These are phyloP conservation scores for Amanita thiersii DNA, from an alignment of 768 basidiomycete genomes.

Conservation along the genomic window DNA sequence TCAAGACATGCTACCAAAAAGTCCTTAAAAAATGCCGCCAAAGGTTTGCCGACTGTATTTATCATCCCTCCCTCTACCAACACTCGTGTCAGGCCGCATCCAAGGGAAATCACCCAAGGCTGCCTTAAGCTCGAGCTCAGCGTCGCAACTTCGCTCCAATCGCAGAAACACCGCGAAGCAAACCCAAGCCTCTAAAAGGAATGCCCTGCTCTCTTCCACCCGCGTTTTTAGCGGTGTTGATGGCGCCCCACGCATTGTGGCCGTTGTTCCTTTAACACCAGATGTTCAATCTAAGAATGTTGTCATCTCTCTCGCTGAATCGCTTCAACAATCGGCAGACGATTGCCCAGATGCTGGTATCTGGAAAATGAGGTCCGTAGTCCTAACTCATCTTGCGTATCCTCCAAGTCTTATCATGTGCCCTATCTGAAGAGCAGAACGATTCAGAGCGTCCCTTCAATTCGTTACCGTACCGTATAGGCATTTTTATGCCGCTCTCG, in stretches of 20 bases:
- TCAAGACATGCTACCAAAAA: conserved; percentile 86
- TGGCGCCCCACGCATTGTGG: conserved; percentile 78
- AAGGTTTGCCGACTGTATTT: conserved; percentile 40
- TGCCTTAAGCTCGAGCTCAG: conserved; percentile 34
- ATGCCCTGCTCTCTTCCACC: conserved; percentile 56
- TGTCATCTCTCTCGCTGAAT: conserved; percentile 48
- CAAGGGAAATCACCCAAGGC: conserved; percentile 48
- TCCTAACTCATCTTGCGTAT: not conserved
- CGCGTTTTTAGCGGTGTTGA: conserved; percentile 76
- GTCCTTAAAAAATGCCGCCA: conserved; percentile 73
- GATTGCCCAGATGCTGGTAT: conserved; percentile 45
- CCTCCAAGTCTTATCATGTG: conserved; percentile 5
- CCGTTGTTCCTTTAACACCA: conserved; percentile 75
- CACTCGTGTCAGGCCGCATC: conserved; percentile 39
- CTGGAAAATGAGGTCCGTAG: conserved; percentile 63
- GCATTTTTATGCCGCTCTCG: conserved; percentile 68
- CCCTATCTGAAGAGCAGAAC: conserved; percentile 52
- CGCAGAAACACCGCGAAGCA: conserved; percentile 84
- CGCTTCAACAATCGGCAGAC: conserved; percentile 46
- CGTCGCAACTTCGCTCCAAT: conserved; percentile 68
- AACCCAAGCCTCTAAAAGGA: conserved; percentile 63
- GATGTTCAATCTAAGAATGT: conserved; percentile 49
- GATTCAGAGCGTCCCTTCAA: conserved; percentile 88
- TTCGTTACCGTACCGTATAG: conserved; percentile 73
- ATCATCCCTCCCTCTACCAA: not conserved